A percentile compares a stretch with the other conserved stretches of the same genome.
Conservation (phyloP, 73 alveolate genomes). For the Breviolum minutum region DNA sequence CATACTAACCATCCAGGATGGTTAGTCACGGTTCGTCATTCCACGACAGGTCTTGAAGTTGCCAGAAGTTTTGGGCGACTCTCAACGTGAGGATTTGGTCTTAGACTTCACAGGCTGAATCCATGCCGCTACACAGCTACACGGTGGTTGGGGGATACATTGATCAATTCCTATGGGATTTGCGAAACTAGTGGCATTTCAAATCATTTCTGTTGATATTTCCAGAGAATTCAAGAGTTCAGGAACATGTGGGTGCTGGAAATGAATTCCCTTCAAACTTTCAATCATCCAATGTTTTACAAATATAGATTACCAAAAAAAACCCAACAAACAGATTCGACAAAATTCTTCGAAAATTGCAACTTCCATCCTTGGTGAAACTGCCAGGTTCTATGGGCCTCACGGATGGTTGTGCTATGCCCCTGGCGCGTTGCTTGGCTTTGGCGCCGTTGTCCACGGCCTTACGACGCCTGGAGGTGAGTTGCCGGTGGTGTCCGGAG, state of each 20-base stretch:
- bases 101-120: conserved; percentile 47
- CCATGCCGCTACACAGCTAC: too few species aligned
- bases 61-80: conserved; percentile 18
- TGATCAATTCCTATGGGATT: too few species aligned
- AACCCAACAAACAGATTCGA: neutral
- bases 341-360: neutral
- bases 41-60: conserved; percentile 11
- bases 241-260: too few species aligned
- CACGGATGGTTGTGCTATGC: conserved; percentile 12
- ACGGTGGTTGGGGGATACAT: too few species aligned
- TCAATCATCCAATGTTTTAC: too few species aligned
- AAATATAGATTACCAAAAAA: too few species aligned
- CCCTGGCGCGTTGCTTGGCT: neutral
- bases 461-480: conserved; percentile 46
- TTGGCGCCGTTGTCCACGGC: neutral
- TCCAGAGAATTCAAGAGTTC: too few species aligned
- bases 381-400: conserved; percentile 41
- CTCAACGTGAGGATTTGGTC: conserved; percentile 25
- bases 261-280: neutral
- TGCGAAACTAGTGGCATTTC: too few species aligned
- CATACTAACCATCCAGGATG: too few species aligned
- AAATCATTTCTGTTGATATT: too few species aligned
- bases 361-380: neutral
- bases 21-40: too few species aligned
- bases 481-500: conserved; percentile 71